phyloP scores from a whole-genome alignment of 495 filamentous ascomycete species.

The Xylaria scruposa region DNA sequence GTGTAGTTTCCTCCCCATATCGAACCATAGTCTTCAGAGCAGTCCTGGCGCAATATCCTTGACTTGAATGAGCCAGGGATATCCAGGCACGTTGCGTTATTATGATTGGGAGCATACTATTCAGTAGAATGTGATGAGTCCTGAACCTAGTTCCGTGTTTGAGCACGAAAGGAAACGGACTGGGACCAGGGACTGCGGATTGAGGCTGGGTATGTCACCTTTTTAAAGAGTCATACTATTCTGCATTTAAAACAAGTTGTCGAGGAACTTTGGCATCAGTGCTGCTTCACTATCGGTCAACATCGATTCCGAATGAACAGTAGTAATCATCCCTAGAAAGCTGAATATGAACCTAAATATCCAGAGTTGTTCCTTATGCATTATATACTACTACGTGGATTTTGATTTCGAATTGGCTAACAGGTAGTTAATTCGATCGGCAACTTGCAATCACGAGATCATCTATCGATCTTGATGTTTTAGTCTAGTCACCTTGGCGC shows the following conservation, averaged over 20 bases:
- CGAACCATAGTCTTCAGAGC: not conserved
- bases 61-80: not conserved
- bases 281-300: not conserved
- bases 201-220: not conserved
- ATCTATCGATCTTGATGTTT: not conserved
- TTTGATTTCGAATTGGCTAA: not conserved
- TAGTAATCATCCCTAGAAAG: not conserved
- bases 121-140: not conserved
- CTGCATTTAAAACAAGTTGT: not conserved
- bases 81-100: not conserved
- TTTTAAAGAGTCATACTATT: not conserved
- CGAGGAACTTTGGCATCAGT: not conserved
- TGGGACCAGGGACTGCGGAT: not conserved
- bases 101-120: not conserved
- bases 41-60: not conserved
- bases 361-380: not conserved
- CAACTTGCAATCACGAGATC: not conserved
- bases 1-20: not conserved
- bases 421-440: not conserved
- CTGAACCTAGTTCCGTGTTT: not conserved
- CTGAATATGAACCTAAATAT: not conserved
- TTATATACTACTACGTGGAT: not conserved
- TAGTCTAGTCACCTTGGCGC: not conserved
- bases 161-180: not conserved
- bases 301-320: not conserved